A percentile compares a stretch with the other conserved stretches of the same genome.
Evolutionary conservation across 2,329 filamentous ascomycete species (phyloP).

Genomic region (Colletotrichum noveboracense): DNA sequence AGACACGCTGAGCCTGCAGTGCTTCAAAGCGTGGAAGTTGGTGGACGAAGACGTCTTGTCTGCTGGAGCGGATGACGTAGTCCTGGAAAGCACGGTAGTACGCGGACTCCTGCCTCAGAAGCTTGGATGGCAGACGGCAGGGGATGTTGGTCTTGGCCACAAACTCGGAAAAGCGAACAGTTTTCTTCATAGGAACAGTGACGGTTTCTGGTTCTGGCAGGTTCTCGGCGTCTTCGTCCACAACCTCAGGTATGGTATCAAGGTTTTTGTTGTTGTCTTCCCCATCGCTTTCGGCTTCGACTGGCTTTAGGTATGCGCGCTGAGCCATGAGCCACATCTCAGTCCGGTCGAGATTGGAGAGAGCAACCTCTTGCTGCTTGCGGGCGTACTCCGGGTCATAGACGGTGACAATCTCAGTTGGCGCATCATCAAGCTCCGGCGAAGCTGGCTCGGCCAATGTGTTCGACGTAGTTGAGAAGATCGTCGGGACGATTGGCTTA

Average conservation of each 20-base stretch:
- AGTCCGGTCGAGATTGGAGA: constrained; percentile 83
- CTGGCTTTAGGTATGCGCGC: constrained; percentile 73
- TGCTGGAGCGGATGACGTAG: constrained; percentile 68
- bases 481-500: constrained; percentile 44
- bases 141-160: constrained; percentile 50
- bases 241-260: constrained; percentile 40
- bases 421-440: constrained; percentile 59
- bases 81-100: constrained; percentile 90
- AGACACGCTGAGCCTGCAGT: constrained; percentile 81
- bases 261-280: constrained; percentile 22
- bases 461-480: constrained; percentile 33
- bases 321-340: constrained; percentile 87
- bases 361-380: constrained; percentile 73
- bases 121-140: constrained; percentile 56
- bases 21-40: constrained; percentile 87
- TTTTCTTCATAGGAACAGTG: constrained; percentile 64
- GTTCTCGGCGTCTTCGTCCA: constrained; percentile 33
- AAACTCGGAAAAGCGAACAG: constrained; percentile 73
- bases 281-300: constrained; percentile 53
- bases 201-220: constrained; percentile 32
- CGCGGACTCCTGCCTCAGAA: constrained; percentile 70
- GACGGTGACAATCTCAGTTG: constrained; percentile 70
- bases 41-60: constrained; percentile 82
- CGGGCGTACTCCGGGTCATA: constrained; percentile 78
- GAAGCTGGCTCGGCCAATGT: constrained; percentile 40